Percentiles rank a stretch among this genome's conserved stretches.
Conservation (phyloP, 306 rosid genomes). For the Lathyrus oleraceus region DNA sequence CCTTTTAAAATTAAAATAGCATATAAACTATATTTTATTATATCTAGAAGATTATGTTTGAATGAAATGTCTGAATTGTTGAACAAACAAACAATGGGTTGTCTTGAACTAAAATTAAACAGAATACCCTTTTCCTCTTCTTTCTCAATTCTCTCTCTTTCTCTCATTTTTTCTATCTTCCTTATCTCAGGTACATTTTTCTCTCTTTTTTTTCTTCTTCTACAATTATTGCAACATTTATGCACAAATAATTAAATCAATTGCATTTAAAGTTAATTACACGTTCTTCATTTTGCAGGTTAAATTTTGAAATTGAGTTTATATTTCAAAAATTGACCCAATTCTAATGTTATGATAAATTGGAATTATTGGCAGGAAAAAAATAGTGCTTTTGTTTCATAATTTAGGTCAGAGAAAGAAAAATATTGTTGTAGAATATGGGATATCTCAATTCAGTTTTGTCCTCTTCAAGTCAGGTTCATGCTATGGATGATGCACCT, state of each 20-base stretch:
- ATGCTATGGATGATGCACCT: slow-evolving; percentile 65
- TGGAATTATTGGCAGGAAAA: slow-evolving; percentile 38
- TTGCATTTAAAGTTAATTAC: not conserved
- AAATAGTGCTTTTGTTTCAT: slow-evolving; percentile 37
- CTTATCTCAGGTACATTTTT: slow-evolving; percentile 41
- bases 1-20: too few relatives aligned
- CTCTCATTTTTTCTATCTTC: slow-evolving; percentile 35
- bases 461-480: slow-evolving; percentile 72
- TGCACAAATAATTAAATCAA: not conserved
- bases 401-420: slow-evolving; percentile 37
- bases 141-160: slow-evolving; percentile 33
- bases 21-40: too few relatives aligned
- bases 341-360: slow-evolving; percentile 31
- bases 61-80: slow-evolving; percentile 35
- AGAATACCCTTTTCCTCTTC: slow-evolving; percentile 33
- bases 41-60: slow-evolving; percentile 16
- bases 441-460: slow-evolving; percentile 82
- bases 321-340: slow-evolving; percentile 40
- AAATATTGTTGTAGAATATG: slow-evolving; percentile 38
- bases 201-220: slow-evolving; percentile 34
- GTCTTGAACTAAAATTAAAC: slow-evolving; percentile 41
- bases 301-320: slow-evolving; percentile 29
- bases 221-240: slow-evolving; percentile 35
- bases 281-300: slow-evolving; percentile 44
- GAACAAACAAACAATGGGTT: slow-evolving; percentile 44